Evolutionary conservation across 352 stramenopile genomes (phyloP).

Genomic region (Pythium vanterpoolii): DNA sequence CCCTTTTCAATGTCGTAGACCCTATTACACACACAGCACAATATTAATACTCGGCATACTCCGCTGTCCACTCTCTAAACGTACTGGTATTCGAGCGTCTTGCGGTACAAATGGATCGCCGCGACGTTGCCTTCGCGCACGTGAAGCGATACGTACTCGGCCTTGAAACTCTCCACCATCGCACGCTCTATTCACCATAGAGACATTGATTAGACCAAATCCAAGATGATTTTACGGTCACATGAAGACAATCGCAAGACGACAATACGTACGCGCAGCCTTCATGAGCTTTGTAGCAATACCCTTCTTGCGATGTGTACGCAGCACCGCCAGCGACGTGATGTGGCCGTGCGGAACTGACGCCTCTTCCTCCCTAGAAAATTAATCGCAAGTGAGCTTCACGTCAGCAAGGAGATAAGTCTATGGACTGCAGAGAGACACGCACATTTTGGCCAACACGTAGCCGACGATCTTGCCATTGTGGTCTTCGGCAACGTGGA

Average conservation of each 20-base stretch:
- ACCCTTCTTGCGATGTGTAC: conserved; percentile 95
- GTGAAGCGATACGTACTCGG: conserved; percentile 99
- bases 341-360: conserved; percentile 91
- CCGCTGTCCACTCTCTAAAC: conserved; percentile 7
- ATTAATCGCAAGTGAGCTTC: neutral
- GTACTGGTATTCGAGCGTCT: conserved; percentile 97
- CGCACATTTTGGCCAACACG: conserved; percentile 99
- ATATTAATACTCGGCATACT: neutral
- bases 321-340: conserved; percentile 97
- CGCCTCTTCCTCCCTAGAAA: conserved; percentile 31
- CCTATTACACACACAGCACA: conserved; percentile 27
- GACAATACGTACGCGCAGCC: conserved; percentile 64
- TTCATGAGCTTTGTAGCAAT: conserved; percentile 99
- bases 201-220: neutral
- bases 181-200: conserved; percentile 59
- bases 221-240: neutral
- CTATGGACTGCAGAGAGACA: conserved; percentile 1
- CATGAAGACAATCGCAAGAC: neutral
- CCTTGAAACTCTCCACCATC: conserved; percentile 97
- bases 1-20: conserved; percentile 98
- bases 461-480: conserved; percentile 99
- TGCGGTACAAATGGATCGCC: conserved; percentile 98
- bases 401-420: conserved; percentile 1
- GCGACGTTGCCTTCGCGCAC: conserved; percentile 98
- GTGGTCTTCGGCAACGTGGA: conserved; percentile 98